phyloP scores from a whole-genome alignment of 495 filamentous ascomycete species.

The Lepidopterella palustris region DNA sequence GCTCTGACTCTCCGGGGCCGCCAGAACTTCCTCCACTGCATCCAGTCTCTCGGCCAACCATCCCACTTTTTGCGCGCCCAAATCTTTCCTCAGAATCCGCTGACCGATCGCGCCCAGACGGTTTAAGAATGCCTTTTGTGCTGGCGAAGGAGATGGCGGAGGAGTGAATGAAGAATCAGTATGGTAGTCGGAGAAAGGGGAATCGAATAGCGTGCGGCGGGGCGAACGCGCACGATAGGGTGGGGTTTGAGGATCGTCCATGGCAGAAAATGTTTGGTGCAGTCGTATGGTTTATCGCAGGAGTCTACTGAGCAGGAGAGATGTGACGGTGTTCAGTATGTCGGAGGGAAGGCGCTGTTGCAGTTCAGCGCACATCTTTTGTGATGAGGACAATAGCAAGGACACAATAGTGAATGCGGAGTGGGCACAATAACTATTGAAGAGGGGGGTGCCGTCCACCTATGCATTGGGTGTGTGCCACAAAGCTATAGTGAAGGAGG shows the following conservation, averaged over 20 bases:
- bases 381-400: not conserved
- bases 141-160: not conserved
- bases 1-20: constrained; percentile 20
- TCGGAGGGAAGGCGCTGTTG: not conserved
- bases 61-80: not conserved
- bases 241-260: not conserved
- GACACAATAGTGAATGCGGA: too few relatives aligned
- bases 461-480: not conserved
- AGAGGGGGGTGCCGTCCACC: not conserved
- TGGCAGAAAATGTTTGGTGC: not conserved
- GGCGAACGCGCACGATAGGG: not conserved
- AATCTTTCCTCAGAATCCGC: constrained; percentile 4
- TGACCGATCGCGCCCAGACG: constrained; percentile 15
- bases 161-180: constrained; percentile 19
- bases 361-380: not conserved
- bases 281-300: constrained; percentile 1
- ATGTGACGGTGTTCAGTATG: too few relatives aligned
- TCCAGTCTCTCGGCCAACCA: constrained; percentile 3
- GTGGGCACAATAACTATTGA: too few relatives aligned
- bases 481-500: not conserved
- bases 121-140: constrained; percentile 7
- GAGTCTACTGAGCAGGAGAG: not conserved
- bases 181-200: constrained; percentile 36
- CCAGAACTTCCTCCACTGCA: constrained; percentile 22
- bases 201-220: constrained; percentile 13